Conservation (phyloP, 1,284 basidiomycete species). For the Ganoderma leucocontextum region DNA sequence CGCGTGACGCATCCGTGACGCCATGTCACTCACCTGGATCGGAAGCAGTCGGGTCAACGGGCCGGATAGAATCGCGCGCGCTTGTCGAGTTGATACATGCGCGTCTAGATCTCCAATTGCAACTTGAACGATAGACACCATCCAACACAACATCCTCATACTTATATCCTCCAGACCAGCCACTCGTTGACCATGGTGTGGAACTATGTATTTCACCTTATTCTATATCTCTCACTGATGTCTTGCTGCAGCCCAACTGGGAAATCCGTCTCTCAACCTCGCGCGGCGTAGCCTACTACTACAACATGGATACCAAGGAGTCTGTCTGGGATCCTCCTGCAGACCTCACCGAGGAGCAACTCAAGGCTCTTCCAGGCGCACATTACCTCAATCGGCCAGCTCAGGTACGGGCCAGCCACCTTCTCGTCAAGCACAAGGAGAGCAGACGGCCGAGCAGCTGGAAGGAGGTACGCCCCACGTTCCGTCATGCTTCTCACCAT, state of each 20-base stretch:
- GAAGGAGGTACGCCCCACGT: constrained; percentile 77
- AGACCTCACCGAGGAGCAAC: constrained; percentile 69
- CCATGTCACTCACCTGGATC: too few relatives aligned
- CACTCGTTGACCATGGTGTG: not conserved
- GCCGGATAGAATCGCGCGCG: too few relatives aligned
- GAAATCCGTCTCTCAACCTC: constrained; percentile 88
- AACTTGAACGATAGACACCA: not conserved
- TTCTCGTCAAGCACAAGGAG: constrained; percentile 91
- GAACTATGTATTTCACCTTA: not conserved
- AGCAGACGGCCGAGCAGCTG: constrained; percentile 91
- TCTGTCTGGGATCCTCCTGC: constrained; percentile 89
- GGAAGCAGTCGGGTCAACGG: too few relatives aligned
- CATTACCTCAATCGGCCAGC: constrained; percentile 50
- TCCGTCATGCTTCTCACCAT: not conserved
- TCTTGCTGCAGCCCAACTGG: constrained; percentile 52
- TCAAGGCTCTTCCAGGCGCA: constrained; percentile 76
- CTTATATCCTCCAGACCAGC: not conserved
- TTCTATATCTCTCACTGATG: not conserved
- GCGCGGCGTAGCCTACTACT: constrained; percentile 88
- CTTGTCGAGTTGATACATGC: constrained; percentile 9
- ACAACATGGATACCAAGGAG: constrained; percentile 73
- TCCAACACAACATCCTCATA: not conserved
- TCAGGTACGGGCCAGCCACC: constrained; percentile 92
- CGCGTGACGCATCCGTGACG: constrained; percentile 16
- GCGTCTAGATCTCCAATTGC: constrained; percentile 11